phyloP scores from a whole-genome alignment of 2,329 filamentous ascomycete species.

The Fusarium graminum region DNA sequence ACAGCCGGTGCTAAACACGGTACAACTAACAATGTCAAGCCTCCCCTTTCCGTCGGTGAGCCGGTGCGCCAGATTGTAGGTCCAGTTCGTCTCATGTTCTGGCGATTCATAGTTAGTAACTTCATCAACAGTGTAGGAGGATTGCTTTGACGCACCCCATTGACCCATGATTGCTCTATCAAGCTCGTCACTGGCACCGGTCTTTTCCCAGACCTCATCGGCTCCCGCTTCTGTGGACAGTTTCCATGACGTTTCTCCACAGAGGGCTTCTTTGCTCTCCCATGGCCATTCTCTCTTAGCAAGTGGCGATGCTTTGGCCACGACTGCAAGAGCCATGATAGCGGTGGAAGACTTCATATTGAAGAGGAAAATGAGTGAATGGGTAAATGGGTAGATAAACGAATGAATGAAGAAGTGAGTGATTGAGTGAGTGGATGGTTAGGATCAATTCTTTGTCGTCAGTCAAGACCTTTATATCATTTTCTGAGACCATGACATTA shows the following conservation, averaged over 20 bases:
- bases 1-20: neutral
- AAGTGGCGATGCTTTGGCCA: neutral
- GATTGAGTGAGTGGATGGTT: neutral
- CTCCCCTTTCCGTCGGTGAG: neutral
- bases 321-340: neutral
- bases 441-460: neutral
- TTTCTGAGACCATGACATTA: neutral
- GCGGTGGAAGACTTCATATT: slow-evolving; percentile 1
- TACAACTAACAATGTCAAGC: neutral
- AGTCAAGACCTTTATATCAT: neutral
- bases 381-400: neutral
- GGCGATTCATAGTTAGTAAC: neutral
- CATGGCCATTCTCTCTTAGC: neutral
- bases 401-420: neutral
- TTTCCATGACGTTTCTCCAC: neutral
- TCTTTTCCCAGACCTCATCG: neutral
- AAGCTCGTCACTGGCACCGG: neutral
- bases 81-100: slow-evolving; percentile 1
- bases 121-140: rapidly evolving
- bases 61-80: neutral
- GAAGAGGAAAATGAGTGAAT: neutral
- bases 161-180: neutral
- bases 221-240: neutral
- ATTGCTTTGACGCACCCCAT: neutral
- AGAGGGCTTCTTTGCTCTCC: neutral